Base-by-base conservation (phyloP, 2,329 filamentous ascomycete genomes). In the Cercospora berteroae region DNA sequence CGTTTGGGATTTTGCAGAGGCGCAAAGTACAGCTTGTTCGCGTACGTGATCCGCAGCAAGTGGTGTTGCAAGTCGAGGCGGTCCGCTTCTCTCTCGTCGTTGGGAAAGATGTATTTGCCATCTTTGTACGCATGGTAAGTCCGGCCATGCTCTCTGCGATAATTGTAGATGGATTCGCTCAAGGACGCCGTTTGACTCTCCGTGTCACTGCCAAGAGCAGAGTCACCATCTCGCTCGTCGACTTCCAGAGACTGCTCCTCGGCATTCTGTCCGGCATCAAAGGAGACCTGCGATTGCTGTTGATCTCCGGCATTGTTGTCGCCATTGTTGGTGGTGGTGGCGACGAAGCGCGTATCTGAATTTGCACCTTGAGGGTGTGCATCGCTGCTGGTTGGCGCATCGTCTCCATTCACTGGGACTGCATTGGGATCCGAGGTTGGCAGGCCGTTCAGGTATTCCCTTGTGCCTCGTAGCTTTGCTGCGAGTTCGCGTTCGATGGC, bases 11-110 rank as follows among this genome's bases (percentile, higher is more conserved):
- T 74, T 2, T 77, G 71, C 12, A 84, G 73, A 3, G 84, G 83
- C 6, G 83, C 80, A 13, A 82, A 77, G 71, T 80, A 80, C 5
- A 85, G 78, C 48, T 79, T 78, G 59, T 82, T 81, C 39, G 78
- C 76, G 50, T 82, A 79, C 1, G 81, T 77, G 65, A 87, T 81
- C 48, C 83, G 82, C 52, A 86, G 78, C 62, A 82, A 73, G 66
- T 82, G 79, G 65, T 81, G 78, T 68, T 83, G 81, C 13, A 80
- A 77, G 57, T 77, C 75, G 5, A 80, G 69, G 16, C 79, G 73
- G 62, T 80, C 78, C 18, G 76, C 74, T 70, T 79, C 79, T 42
- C 74, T 72, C 78, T 79, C 78, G 58, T 80, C 79, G 55, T 80
- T 80, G 13, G 79, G 79, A 71, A 77, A 82, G 67, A 79, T 77